Conservation (phyloP, 169 alveolate species). For the Neospora caninum region DNA sequence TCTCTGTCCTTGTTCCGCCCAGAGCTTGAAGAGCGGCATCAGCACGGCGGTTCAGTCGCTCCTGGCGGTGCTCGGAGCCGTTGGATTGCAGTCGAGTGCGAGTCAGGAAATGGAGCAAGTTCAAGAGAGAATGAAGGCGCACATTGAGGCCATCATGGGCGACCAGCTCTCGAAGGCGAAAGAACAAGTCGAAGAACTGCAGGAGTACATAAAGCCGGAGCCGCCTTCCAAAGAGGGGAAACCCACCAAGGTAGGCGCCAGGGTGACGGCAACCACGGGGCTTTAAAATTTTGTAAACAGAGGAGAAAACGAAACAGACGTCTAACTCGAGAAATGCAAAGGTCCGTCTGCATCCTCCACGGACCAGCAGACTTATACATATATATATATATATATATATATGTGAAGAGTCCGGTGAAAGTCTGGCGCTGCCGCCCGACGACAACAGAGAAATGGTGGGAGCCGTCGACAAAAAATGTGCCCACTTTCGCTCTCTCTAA, state of each 20-base stretch:
- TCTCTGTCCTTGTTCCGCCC: not conserved
- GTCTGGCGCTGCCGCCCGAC: no score
- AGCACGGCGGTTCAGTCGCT: slow-evolving; percentile 78
- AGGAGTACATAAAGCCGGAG: slow-evolving; percentile 59
- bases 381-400: not conserved
- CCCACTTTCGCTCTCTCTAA: no score
- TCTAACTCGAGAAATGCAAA: not conserved
- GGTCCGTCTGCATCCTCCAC: not conserved
- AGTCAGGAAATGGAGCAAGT: slow-evolving; percentile 72
- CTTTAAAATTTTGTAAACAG: not conserved
- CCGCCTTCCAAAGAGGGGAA: slow-evolving; percentile 58
- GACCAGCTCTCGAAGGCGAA: slow-evolving; percentile 70
- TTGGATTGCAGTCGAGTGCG: slow-evolving; percentile 77
- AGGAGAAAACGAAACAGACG: no score
- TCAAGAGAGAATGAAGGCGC: slow-evolving; percentile 70
- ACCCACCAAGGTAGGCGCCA: slow-evolving; percentile 40
- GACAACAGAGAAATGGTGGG: no score
- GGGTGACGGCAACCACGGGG: not conserved
- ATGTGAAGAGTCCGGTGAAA: not conserved
- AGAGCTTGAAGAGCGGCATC: slow-evolving; percentile 74
- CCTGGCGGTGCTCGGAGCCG: slow-evolving; percentile 77
- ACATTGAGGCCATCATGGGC: slow-evolving; percentile 76
- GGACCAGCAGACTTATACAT: not conserved
- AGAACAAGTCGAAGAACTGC: slow-evolving; percentile 67
- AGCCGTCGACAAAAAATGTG: no score